Evolutionary conservation across 805 yeast genomes (phyloP).

Genomic region (Starmera amethionina): DNA sequence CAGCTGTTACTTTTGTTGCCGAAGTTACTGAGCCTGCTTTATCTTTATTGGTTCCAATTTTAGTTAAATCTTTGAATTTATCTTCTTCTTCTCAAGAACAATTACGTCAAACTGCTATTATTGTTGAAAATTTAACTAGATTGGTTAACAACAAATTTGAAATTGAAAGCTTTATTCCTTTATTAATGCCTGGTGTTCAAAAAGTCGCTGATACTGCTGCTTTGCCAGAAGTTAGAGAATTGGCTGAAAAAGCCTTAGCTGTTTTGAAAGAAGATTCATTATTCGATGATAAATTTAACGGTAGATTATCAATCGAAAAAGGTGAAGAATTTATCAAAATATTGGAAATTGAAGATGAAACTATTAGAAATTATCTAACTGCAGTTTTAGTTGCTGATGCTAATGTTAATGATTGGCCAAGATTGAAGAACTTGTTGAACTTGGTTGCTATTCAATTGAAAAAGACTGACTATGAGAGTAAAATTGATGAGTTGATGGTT

Average conservation of each 20-base stretch:
- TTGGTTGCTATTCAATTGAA: slow-evolving; percentile 29
- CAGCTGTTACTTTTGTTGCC: slow-evolving; percentile 94
- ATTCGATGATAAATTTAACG: slow-evolving; percentile 65
- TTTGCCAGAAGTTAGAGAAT: slow-evolving; percentile 90
- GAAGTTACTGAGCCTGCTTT: slow-evolving; percentile 97
- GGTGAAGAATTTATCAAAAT: slow-evolving; percentile 34
- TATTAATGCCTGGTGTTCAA: slow-evolving; percentile 82
- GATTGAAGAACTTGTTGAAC: slow-evolving; percentile 44
- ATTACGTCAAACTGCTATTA: slow-evolving; percentile 92
- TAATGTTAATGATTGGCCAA: slow-evolving; percentile 66
- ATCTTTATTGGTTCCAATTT: slow-evolving; percentile 82
- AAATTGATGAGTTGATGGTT: slow-evolving; percentile 33
- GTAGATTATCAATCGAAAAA: slow-evolving; percentile 51
- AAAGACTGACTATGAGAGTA: slow-evolving; percentile 25
- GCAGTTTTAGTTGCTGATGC: slow-evolving; percentile 49
- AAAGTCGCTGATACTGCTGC: slow-evolving; percentile 87
- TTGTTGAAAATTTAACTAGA: slow-evolving; percentile 90
- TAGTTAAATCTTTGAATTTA: slow-evolving; percentile 79
- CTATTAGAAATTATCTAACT: slow-evolving; percentile 38
- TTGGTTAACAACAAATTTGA: slow-evolving; percentile 89
- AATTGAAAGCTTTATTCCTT: slow-evolving; percentile 80
- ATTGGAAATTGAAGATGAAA: slow-evolving; percentile 24
- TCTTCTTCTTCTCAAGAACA: slow-evolving; percentile 88
- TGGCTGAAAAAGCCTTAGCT: slow-evolving; percentile 76
- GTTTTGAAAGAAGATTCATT: slow-evolving; percentile 79